Evolutionary conservation across 352 stramenopile genomes (phyloP).

Genomic region (Phytophthora europaea): DNA sequence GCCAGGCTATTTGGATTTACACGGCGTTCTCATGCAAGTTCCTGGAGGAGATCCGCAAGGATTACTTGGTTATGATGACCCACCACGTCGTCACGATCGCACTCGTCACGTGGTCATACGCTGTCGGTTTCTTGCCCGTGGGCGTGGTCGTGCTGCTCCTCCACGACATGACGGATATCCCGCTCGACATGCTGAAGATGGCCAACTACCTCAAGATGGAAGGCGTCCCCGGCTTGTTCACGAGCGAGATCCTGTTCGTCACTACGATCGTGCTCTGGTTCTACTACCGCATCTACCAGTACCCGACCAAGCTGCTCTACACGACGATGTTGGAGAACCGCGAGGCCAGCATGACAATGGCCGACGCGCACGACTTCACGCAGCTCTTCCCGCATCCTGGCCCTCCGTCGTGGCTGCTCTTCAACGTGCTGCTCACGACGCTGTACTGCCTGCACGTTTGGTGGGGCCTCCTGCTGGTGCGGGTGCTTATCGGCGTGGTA

Average conservation of each 20-base stretch:
- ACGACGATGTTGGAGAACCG: slow-evolving; percentile 78
- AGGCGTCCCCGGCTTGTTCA: slow-evolving; percentile 71
- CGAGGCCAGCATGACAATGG: slow-evolving; percentile 79
- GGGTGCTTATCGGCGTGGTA: slow-evolving; percentile 73
- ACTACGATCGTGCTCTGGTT: slow-evolving; percentile 74
- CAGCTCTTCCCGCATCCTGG: slow-evolving; percentile 73
- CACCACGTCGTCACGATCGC: slow-evolving; percentile 91
- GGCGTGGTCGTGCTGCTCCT: slow-evolving; percentile 87
- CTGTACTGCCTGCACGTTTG: slow-evolving; percentile 89
- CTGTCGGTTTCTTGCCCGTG: slow-evolving; percentile 82
- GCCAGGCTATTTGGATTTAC: slow-evolving; percentile 90
- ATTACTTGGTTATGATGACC: slow-evolving; percentile 93
- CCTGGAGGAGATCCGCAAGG: slow-evolving; percentile 89
- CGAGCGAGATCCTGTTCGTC: slow-evolving; percentile 81
- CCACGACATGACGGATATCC: slow-evolving; percentile 91
- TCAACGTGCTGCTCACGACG: slow-evolving; percentile 80
- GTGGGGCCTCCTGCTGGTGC: slow-evolving; percentile 83
- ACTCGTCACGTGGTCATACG: slow-evolving; percentile 88
- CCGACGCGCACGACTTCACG: slow-evolving; percentile 74
- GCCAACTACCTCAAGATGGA: slow-evolving; percentile 92
- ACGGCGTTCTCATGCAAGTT: slow-evolving; percentile 92
- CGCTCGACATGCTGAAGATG: slow-evolving; percentile 92
- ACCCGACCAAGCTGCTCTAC: slow-evolving; percentile 84
- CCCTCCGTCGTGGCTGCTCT: slow-evolving; percentile 85
- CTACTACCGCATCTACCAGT: slow-evolving; percentile 91